These are phyloP conservation scores for Calvatia gigantea DNA, from an alignment of 768 basidiomycete species.

Conservation along the genomic window DNA sequence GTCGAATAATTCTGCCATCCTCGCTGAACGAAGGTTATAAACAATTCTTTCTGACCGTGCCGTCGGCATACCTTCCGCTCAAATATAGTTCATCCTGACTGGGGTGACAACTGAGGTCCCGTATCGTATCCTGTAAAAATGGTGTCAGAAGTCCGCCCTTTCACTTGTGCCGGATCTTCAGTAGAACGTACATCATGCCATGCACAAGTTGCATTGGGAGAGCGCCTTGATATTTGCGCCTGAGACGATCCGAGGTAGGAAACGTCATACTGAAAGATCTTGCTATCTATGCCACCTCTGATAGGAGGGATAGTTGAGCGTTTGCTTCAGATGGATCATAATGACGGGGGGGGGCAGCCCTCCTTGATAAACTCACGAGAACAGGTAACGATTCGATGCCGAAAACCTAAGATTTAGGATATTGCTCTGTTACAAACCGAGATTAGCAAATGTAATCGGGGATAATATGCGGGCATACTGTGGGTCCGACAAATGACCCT, in stretches of 20 bases:
- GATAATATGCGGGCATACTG: conserved; percentile 25
- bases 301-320: neutral
- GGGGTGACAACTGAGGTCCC: conserved; percentile 65
- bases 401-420: conserved; percentile 73
- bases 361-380: conserved; percentile 47
- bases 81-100: conserved; percentile 63
- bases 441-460: neutral
- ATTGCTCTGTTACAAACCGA: conserved; percentile 47
- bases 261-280: conserved; percentile 52
- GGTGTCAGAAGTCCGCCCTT: neutral
- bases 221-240: conserved; percentile 13
- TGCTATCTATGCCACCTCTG: conserved; percentile 55
- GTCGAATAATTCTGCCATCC: conserved; percentile 62
- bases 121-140: conserved; percentile 53
- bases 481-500: conserved; percentile 43
- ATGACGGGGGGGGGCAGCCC: conserved; percentile 11
- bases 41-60: conserved; percentile 6
- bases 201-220: conserved; percentile 14
- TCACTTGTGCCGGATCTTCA: neutral
- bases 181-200: conserved; percentile 18
- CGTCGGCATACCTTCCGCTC: conserved; percentile 54
- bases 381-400: conserved; percentile 56
- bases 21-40: conserved; percentile 40
- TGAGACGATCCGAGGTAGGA: conserved; percentile 29
- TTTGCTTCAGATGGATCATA: conserved; percentile 2